Evolutionary conservation across 2,329 filamentous ascomycete genomes (phyloP).

Genomic region (Neoscytalidium dimidiatum): DNA sequence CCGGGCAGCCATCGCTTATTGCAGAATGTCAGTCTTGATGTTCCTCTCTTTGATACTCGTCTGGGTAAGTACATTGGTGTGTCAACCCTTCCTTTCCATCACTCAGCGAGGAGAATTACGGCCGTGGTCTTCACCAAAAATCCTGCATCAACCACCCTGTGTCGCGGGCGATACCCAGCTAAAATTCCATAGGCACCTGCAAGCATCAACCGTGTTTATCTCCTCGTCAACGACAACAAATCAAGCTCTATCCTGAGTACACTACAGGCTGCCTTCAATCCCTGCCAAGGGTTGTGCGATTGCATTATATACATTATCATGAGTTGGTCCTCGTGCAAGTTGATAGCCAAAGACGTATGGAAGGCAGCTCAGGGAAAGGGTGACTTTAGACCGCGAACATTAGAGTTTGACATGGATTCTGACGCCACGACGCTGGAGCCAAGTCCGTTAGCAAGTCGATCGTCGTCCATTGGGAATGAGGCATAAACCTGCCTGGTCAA

Average conservation of each 20-base stretch:
- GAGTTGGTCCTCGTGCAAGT: conserved; percentile 57
- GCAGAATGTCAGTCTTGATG: conserved; percentile 70
- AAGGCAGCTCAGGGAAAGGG: background rate
- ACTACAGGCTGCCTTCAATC: conserved; percentile 72
- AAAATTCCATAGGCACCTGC: conserved; percentile 59
- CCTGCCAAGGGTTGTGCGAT: conserved; percentile 84
- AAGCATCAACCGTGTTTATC: conserved; percentile 76
- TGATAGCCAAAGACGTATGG: background rate
- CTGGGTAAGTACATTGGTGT: conserved; percentile 51
- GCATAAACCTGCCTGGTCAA: background rate
- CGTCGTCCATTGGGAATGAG: background rate
- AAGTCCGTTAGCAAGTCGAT: background rate
- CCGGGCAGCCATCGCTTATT: conserved; percentile 65
- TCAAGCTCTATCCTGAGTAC: conserved; percentile 62
- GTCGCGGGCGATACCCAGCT: background rate
- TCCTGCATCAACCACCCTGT: too few relatives aligned
- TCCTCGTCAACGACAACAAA: conserved; percentile 57
- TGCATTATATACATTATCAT: conserved; percentile 75
- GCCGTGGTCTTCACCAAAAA: too few relatives aligned
- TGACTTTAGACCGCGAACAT: background rate
- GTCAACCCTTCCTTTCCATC: too few relatives aligned
- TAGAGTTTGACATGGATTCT: background rate
- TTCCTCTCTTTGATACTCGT: conserved; percentile 71
- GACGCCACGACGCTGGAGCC: background rate
- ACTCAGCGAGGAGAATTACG: too few relatives aligned